These are phyloP conservation scores for Naumovozyma dairenensis DNA, from an alignment of 805 yeast species.

Conservation along the genomic window DNA sequence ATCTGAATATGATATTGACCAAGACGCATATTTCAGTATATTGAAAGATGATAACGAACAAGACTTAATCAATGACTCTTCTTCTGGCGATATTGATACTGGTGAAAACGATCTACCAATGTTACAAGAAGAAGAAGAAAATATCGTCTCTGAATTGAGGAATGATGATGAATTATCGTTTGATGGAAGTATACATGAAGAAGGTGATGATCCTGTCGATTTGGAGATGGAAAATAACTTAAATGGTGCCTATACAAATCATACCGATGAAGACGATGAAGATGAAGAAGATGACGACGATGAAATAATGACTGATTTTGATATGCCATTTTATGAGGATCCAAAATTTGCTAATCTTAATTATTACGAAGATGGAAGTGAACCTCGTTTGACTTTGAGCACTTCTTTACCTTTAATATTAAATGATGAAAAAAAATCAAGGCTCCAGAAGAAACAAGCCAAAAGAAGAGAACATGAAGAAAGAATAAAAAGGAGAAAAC, in stretches of 20 bases:
- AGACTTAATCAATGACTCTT: conserved; percentile 5
- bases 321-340: conserved; percentile 35
- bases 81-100: conserved; percentile 26
- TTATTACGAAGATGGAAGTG: conserved; percentile 25
- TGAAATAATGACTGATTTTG: conserved; percentile 28
- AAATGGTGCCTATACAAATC: conserved; percentile 17
- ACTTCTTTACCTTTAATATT: conserved; percentile 27
- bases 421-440: conserved; percentile 23
- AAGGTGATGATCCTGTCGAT: conserved; percentile 25
- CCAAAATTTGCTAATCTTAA: conserved; percentile 29
- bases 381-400: conserved; percentile 26
- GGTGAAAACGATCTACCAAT: conserved; percentile 28
- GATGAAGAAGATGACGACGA: conserved; percentile 27
- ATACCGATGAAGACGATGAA: conserved; percentile 23
- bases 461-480: conserved; percentile 24
- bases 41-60: conserved; percentile 22
- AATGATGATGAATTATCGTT: conserved; percentile 26
- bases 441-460: conserved; percentile 21
- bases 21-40: conserved; percentile 24
- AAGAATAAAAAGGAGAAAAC: conserved; percentile 22
- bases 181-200: conserved; percentile 28
- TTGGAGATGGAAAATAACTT: conserved; percentile 6
- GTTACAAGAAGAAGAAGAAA: conserved; percentile 26
- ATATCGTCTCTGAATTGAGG: conserved; percentile 24
- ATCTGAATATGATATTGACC: conserved; percentile 29